Percentiles rank a stretch among this genome's conserved stretches.
phyloP scores from a whole-genome alignment of 2,329 filamentous ascomycete species.

The Penicillium rolfsii region DNA sequence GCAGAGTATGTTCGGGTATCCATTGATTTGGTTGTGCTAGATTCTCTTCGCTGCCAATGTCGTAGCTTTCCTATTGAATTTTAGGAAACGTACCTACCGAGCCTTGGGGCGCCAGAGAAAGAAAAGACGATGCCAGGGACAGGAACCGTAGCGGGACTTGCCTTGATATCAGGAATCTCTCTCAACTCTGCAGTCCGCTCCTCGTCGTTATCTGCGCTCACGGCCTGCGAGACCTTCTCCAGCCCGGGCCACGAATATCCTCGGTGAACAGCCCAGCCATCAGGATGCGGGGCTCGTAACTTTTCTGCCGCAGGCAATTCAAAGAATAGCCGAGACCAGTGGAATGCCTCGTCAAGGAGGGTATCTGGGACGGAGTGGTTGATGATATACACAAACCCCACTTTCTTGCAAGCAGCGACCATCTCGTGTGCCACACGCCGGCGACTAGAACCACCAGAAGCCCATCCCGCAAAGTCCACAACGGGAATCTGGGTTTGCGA shows the following conservation, averaged over 20 bases:
- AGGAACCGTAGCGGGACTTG: constrained; percentile 28
- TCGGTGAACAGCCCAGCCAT: constrained; percentile 54
- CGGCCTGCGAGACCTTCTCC: constrained; percentile 57
- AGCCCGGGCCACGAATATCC: constrained; percentile 61
- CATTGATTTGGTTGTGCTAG: constrained; percentile 54
- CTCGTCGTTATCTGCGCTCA: constrained; percentile 47
- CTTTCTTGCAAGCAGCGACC: constrained; percentile 46
- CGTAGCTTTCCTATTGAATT: constrained; percentile 53
- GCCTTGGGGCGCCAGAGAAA: neutral
- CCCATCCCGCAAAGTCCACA: constrained; percentile 47
- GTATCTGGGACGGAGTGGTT: constrained; percentile 51
- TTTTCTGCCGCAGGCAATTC: constrained; percentile 51
- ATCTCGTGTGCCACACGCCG: constrained; percentile 44
- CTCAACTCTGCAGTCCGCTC: constrained; percentile 48
- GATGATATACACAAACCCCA: constrained; percentile 55
- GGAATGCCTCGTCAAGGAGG: constrained; percentile 50
- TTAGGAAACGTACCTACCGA: constrained; percentile 12
- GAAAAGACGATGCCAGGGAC: constrained; percentile 3
- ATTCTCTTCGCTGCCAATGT: constrained; percentile 55
- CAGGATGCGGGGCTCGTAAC: constrained; percentile 54
- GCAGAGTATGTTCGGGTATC: constrained; percentile 51
- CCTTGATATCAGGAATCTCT: constrained; percentile 57
- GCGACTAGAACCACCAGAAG: constrained; percentile 33
- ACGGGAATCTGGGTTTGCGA: constrained; percentile 38
- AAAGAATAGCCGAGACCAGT: constrained; percentile 50